Percentiles rank a stretch among this genome's conserved stretches.
Conservation (phyloP, 805 yeast genomes). For the Lachancea nothofagi region DNA sequence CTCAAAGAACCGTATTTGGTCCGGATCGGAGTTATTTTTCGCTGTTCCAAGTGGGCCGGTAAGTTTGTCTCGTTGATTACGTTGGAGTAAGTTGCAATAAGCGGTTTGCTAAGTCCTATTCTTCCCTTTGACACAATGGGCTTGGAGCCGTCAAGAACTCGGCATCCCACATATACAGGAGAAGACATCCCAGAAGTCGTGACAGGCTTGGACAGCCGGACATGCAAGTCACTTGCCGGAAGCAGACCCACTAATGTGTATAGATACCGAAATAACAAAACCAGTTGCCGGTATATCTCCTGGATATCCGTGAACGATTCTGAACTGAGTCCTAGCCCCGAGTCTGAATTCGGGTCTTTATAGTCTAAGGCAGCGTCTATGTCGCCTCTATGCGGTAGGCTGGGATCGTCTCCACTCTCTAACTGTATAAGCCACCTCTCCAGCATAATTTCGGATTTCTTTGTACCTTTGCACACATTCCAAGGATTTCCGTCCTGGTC, state of each 20-base stretch:
- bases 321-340: neutral
- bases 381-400: too few species aligned
- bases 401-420: conserved; percentile 34
- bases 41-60: conserved; percentile 52
- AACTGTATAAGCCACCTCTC: conserved; percentile 92
- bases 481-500: conserved; percentile 52
- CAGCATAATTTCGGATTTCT: conserved; percentile 78
- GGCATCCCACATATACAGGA: conserved; percentile 46
- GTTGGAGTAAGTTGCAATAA: conserved; percentile 38
- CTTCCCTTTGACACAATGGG: conserved; percentile 79
- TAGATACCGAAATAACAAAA: conserved; percentile 67
- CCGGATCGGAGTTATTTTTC: conserved; percentile 60
- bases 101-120: conserved; percentile 71
- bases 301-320: conserved; percentile 9
- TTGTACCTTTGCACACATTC: conserved; percentile 54
- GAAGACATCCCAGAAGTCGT: conserved; percentile 29
- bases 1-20: conserved; percentile 72
- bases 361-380: too few species aligned
- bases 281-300: conserved; percentile 64
- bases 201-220: conserved; percentile 38
- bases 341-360: too few species aligned
- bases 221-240: conserved; percentile 62
- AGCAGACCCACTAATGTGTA: conserved; percentile 60
- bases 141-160: conserved; percentile 69
- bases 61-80: conserved; percentile 33